Evolutionary conservation across 2,329 filamentous ascomycete species (phyloP).

Genomic region (Cryphonectria nitschkei): DNA sequence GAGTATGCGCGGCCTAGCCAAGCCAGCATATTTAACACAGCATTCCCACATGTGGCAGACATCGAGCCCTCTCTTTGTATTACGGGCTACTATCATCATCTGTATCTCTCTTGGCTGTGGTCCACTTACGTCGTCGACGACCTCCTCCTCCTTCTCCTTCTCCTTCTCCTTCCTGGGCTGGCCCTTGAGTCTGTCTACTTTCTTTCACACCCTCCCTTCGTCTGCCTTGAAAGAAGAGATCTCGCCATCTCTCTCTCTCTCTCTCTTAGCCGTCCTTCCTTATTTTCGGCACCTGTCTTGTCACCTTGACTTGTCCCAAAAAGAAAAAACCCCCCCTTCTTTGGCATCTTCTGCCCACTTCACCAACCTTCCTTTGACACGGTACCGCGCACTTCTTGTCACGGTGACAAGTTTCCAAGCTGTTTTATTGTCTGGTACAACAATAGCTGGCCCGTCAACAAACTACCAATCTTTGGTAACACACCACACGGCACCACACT

Average conservation of each 20-base stretch:
- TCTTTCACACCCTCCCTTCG: conserved; percentile 12
- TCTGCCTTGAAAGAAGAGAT: neutral
- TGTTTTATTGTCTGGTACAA: conserved; percentile 31
- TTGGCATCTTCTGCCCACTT: conserved; percentile 24
- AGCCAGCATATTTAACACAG: conserved; percentile 28
- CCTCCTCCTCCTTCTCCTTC: conserved; percentile 3
- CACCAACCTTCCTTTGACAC: conserved; percentile 24
- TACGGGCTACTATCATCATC: neutral
- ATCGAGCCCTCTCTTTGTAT: neutral
- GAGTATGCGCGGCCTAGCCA: conserved; percentile 8
- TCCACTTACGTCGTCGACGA: no score
- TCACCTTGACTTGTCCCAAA: conserved; percentile 14
- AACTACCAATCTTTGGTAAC: conserved; percentile 17
- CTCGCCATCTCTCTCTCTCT: conserved; percentile 15
- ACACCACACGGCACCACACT: conserved; percentile 17
- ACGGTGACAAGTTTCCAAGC: conserved; percentile 22
- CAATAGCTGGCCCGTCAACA: conserved; percentile 23
- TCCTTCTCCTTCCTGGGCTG: conserved; percentile 1
- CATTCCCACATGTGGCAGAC: conserved; percentile 26
- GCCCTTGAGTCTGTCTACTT: conserved; percentile 20
- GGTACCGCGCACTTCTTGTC: conserved; percentile 26
- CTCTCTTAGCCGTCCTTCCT: conserved; percentile 37
- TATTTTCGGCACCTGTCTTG: conserved; percentile 32
- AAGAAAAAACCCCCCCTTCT: neutral
- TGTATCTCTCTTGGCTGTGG: conserved; percentile 10